A percentile compares a stretch with the other conserved stretches of the same genome.
Conservation (phyloP, 495 filamentous ascomycete genomes). For the Viridothelium virens region DNA sequence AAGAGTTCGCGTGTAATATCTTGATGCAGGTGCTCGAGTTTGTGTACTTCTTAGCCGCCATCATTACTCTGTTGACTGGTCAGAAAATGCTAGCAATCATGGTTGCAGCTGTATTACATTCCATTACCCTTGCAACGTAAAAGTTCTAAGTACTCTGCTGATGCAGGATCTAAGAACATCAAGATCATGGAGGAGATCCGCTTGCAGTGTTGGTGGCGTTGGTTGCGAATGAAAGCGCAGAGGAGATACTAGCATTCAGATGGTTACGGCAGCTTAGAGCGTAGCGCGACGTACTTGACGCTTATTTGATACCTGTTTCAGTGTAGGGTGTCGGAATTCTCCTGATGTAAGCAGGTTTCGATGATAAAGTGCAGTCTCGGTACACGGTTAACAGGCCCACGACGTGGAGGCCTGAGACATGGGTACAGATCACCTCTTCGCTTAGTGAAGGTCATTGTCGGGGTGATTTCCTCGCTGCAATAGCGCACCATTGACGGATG, state of each 20-base stretch:
- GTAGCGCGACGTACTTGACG: neutral
- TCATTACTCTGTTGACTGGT: neutral
- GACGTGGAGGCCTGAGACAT: neutral
- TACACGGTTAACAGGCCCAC: neutral
- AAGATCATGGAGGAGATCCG: constrained; percentile 56
- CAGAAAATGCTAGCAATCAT: neutral
- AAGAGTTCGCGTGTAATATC: neutral
- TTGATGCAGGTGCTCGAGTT: neutral
- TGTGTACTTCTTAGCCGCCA: neutral
- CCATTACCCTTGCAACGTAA: constrained; percentile 31
- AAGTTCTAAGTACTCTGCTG: constrained; percentile 62
- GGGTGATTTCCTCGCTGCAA: too few species aligned
- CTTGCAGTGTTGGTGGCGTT: constrained; percentile 67
- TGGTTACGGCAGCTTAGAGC: constrained; percentile 52
- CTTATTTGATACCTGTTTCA: neutral
- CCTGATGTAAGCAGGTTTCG: neutral
- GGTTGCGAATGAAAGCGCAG: constrained; percentile 49
- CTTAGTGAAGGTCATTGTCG: too few species aligned
- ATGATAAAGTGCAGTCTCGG: neutral
- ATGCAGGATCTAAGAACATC: constrained; percentile 64
- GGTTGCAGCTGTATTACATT: neutral
- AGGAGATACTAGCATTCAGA: constrained; percentile 67
- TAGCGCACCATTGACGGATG: too few species aligned
- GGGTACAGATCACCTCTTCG: too few species aligned
- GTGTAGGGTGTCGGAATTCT: neutral